Percentiles rank a stretch among this genome's conserved stretches.
These are phyloP conservation scores for Colletotrichum acutatum DNA, from an alignment of 2,329 filamentous ascomycete species.

Conservation along the genomic window DNA sequence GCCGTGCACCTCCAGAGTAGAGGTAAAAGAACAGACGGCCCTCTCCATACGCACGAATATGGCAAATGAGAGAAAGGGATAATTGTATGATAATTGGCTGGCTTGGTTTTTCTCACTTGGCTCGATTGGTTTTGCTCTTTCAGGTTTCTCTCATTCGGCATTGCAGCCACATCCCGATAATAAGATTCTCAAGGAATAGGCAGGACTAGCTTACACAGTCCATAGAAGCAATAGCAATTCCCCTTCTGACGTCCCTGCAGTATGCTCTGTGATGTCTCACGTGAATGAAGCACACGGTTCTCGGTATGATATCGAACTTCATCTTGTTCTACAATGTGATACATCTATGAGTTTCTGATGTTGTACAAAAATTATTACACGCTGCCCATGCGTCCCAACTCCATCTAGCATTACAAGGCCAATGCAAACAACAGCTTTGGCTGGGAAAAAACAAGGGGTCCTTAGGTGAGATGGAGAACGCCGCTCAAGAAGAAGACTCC, in stretches of 20 bases:
- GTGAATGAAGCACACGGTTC: background rate
- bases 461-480: too few species aligned
- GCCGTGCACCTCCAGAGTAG: background rate
- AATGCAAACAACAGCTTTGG: background rate
- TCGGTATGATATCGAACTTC: background rate
- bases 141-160: background rate
- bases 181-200: background rate
- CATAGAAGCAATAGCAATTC: background rate
- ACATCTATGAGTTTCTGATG: background rate
- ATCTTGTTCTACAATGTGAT: slow-evolving; percentile 6
- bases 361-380: slow-evolving; percentile 17
- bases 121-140: background rate
- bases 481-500: background rate
- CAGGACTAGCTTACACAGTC: background rate
- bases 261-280: background rate
- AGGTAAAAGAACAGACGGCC: background rate
- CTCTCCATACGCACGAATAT: background rate
- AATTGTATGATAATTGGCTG: background rate
- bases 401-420: background rate
- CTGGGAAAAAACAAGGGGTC: background rate
- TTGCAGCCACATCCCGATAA: background rate
- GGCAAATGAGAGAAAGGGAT: background rate
- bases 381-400: background rate
- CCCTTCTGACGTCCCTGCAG: too few species aligned
- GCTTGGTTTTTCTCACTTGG: background rate